Percentiles rank a stretch among this genome's conserved stretches.
Evolutionary conservation across 2,329 filamentous ascomycete species (phyloP).

Genomic region (Pseudocercospora fijiensis): DNA sequence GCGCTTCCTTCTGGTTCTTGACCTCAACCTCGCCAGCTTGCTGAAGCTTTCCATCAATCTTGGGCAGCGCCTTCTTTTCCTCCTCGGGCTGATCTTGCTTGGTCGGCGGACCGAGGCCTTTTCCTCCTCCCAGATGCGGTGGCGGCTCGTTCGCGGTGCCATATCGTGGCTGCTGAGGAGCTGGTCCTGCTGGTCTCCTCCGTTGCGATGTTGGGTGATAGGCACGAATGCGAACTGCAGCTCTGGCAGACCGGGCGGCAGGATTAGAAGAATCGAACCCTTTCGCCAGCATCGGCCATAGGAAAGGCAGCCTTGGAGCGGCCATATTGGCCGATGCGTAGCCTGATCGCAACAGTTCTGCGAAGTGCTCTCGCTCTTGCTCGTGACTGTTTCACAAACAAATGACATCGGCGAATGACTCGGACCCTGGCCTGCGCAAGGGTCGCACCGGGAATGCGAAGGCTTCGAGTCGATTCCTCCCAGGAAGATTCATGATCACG

Average conservation of each 20-base stretch:
- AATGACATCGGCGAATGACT: not conserved
- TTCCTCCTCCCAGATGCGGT: constrained; percentile 39
- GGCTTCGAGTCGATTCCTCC: not conserved
- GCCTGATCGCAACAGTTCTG: not conserved
- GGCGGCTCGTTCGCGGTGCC: constrained; percentile 50
- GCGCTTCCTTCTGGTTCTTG: constrained; percentile 19
- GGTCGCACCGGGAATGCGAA: not conserved
- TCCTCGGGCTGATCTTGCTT: constrained; percentile 10
- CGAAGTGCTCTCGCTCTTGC: not conserved
- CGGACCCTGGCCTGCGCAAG: no score
- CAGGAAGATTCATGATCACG: not conserved
- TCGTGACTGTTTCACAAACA: not conserved
- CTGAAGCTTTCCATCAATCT: constrained; percentile 36
- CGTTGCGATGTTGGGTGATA: constrained; percentile 38
- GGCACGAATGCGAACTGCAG: constrained; percentile 31
- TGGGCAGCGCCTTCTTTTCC: constrained; percentile 30
- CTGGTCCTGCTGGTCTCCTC: constrained; percentile 32
- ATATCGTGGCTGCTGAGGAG: constrained; percentile 43
- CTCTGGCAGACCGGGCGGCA: constrained; percentile 27
- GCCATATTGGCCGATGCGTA: constrained; percentile 40
- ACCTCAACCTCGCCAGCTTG: constrained; percentile 32
- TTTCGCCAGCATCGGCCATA: constrained; percentile 49
- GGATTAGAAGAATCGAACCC: constrained; percentile 32
- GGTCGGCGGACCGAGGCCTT: constrained; percentile 26
- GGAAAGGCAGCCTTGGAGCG: constrained; percentile 47